A percentile compares a stretch with the other conserved stretches of the same genome.
These are phyloP conservation scores for Liriodendron chinense DNA, from an alignment of 164 flowering plant genomes.

Conservation along the genomic window DNA sequence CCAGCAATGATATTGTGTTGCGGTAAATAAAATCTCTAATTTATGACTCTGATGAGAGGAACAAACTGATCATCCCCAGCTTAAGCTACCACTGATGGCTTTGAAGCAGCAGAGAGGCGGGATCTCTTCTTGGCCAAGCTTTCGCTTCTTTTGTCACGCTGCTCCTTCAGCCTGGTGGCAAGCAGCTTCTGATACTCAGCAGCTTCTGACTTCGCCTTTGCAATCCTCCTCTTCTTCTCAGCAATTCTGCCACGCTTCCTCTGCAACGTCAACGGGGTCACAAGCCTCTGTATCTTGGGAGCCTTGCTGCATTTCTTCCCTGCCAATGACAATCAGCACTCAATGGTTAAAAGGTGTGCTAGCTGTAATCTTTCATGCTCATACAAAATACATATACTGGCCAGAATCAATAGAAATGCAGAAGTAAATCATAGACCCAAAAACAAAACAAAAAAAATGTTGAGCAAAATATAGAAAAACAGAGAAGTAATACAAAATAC, in stretches of 20 bases:
- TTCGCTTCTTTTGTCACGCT: slow-evolving; percentile 44
- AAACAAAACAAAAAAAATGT: neutral
- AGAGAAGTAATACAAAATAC: neutral
- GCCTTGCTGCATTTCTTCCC: slow-evolving; percentile 43
- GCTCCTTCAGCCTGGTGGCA: slow-evolving; percentile 49
- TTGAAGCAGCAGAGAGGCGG: slow-evolving; percentile 47
- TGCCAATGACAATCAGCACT: slow-evolving; percentile 9
- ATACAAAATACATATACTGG: neutral
- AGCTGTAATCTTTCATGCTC: neutral
- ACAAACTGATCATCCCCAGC: neutral
- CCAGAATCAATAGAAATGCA: neutral
- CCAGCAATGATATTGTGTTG: neutral
- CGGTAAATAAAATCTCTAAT: neutral
- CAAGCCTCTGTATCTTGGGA: slow-evolving; percentile 52
- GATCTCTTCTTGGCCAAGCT: slow-evolving; percentile 54
- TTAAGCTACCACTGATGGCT: slow-evolving; percentile 35
- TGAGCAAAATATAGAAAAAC: neutral
- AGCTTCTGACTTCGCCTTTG: slow-evolving; percentile 50
- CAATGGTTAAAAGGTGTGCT: neutral
- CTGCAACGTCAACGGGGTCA: slow-evolving; percentile 48
- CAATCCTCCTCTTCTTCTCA: slow-evolving; percentile 50
- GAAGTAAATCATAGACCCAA: no score
- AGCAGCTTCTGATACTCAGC: slow-evolving; percentile 58
- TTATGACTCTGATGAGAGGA: neutral
- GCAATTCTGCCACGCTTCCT: slow-evolving; percentile 49